Percentiles rank a stretch among this genome's conserved stretches.
phyloP scores from a whole-genome alignment of 805 yeast genomes.

The Yarrowia divulgata region DNA sequence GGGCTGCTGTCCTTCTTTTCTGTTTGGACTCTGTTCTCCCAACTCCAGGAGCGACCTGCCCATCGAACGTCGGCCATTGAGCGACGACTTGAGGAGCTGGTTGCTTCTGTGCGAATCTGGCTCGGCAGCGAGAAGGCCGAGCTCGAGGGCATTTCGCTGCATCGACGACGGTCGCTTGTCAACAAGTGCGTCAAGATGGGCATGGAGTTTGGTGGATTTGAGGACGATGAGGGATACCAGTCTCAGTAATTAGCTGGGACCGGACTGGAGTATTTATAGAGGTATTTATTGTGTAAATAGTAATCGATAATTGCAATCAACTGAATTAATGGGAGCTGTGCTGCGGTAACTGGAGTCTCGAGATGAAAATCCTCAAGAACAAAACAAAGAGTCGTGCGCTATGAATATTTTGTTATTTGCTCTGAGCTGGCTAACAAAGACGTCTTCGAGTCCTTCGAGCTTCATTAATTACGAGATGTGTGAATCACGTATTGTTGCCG shows the following conservation, averaged over 20 bases:
- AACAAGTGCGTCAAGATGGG: slow-evolving; percentile 49
- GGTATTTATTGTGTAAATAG: slow-evolving; percentile 38
- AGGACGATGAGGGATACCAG: slow-evolving; percentile 47
- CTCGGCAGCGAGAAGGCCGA: slow-evolving; percentile 50
- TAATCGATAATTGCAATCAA: slow-evolving; percentile 6
- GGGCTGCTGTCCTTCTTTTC: slow-evolving; percentile 50
- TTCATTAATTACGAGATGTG: too few species aligned
- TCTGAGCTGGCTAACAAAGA: too few species aligned
- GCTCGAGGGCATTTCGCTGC: slow-evolving; percentile 45
- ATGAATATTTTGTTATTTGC: too few species aligned
- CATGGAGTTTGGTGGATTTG: slow-evolving; percentile 48
- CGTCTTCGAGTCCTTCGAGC: too few species aligned
- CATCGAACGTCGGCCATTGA: slow-evolving; percentile 40
- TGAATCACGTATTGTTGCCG: too few species aligned
- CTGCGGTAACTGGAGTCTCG: too few species aligned
- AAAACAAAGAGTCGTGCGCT: too few species aligned
- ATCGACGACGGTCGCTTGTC: slow-evolving; percentile 47
- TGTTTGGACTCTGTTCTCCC: slow-evolving; percentile 43
- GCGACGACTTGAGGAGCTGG: slow-evolving; percentile 44
- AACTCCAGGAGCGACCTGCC: slow-evolving; percentile 41
- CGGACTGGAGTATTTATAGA: slow-evolving; percentile 20
- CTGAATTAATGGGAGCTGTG: not conserved
- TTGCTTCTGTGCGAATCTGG: slow-evolving; percentile 49
- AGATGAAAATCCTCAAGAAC: too few species aligned
- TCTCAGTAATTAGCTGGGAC: slow-evolving; percentile 1